phyloP scores from a whole-genome alignment of 2,329 filamentous ascomycete genomes.

The Helminthosporium solani region DNA sequence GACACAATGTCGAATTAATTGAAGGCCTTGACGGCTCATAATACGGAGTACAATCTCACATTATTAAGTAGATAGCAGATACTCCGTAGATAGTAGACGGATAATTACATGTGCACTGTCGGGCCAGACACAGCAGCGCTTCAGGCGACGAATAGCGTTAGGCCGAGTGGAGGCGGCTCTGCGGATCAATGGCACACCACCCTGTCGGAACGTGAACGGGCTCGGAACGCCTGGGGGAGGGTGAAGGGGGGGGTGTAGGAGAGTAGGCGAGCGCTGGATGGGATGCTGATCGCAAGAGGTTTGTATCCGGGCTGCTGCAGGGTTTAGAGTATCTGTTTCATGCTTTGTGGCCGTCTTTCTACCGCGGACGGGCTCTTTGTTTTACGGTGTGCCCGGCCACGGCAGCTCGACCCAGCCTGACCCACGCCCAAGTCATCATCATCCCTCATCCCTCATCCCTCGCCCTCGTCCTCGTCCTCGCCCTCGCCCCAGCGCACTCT shows the following conservation, averaged over 20 bases:
- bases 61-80: no score
- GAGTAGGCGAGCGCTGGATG: no score
- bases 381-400: background rate
- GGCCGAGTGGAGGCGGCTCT: slow-evolving; percentile 8
- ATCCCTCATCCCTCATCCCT: background rate
- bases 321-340: slow-evolving; percentile 1
- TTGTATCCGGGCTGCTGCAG: no score
- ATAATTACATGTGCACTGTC: background rate
- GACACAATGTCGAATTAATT: no score
- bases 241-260: background rate
- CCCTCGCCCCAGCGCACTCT: background rate
- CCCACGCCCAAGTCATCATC: slow-evolving; percentile 3
- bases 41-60: no score
- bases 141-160: no score
- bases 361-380: background rate
- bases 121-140: no score
- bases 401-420: slow-evolving; percentile 2
- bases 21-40: no score
- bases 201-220: slow-evolving; percentile 3
- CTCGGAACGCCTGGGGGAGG: slow-evolving; percentile 7
- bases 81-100: no score
- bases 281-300: no score
- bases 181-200: slow-evolving; percentile 12
- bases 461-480: no score
- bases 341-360: background rate